Conservation (phyloP, 164 flowering plant species). For the Magnolia sinica region DNA sequence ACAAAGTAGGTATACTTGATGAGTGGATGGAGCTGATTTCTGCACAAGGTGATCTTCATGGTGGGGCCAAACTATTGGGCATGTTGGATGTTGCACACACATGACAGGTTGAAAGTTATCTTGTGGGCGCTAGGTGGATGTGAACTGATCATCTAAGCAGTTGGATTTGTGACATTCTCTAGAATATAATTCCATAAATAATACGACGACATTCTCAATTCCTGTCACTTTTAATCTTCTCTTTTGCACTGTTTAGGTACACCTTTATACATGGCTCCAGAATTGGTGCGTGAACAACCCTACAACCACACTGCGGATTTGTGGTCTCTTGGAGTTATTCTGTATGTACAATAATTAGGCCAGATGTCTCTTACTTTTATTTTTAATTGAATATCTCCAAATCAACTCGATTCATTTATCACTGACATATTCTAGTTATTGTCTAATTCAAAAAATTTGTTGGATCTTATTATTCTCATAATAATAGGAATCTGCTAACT, state of each 20-base stretch:
- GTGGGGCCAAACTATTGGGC: too few species aligned
- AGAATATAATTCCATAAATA: not conserved
- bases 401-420: not conserved
- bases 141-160: too few species aligned
- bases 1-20: too few species aligned
- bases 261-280: slow-evolving; percentile 99
- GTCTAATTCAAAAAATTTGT: not conserved
- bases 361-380: not conserved
- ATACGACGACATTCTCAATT: not conserved
- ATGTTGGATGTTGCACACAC: too few species aligned
- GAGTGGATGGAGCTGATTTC: too few species aligned
- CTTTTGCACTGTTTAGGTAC: slow-evolving; percentile 53
- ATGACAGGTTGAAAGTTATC: too few species aligned
- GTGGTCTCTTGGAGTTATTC: slow-evolving; percentile 99
- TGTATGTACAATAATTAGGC: slow-evolving; percentile 47
- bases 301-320: slow-evolving; percentile 97
- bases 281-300: slow-evolving; percentile 93
- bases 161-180: too few species aligned
- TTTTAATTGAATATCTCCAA: not conserved
- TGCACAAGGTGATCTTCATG: too few species aligned
- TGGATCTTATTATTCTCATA: too few species aligned
- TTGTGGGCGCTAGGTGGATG: too few species aligned
- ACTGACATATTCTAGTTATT: not conserved
- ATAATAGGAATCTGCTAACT: too few species aligned
- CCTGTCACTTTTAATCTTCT: not conserved